A percentile compares a stretch with the other conserved stretches of the same genome.
phyloP scores from a whole-genome alignment of 305 asterid genomes.

The Fraxinus dipetala region DNA sequence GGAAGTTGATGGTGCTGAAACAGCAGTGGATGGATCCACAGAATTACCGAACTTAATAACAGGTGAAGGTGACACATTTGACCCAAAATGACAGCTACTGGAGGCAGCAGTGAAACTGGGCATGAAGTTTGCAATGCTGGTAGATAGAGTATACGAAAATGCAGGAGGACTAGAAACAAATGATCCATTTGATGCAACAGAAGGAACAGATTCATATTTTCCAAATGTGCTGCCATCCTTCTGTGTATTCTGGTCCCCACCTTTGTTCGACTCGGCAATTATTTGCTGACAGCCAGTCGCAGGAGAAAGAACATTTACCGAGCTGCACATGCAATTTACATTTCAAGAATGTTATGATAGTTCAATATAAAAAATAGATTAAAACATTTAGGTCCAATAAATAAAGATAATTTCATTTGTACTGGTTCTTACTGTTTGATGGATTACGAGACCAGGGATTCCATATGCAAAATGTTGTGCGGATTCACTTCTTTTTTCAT shows the following conservation, averaged over 20 bases:
- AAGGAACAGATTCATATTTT: conserved; percentile 25
- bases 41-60: conserved; percentile 36
- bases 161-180: conserved; percentile 18
- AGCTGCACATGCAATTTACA: conserved; percentile 32
- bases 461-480: neutral
- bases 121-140: conserved; percentile 27
- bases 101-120: conserved; percentile 26
- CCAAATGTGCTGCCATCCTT: conserved; percentile 35
- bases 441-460: neutral
- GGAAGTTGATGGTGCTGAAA: conserved; percentile 37
- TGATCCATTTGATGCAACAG: conserved; percentile 31
- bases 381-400: neutral
- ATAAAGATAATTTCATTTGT: neutral
- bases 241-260: conserved; percentile 17
- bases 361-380: neutral
- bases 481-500: neutral
- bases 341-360: neutral
- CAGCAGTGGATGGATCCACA: conserved; percentile 26
- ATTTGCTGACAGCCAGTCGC: conserved; percentile 23
- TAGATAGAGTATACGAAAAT: conserved; percentile 30
- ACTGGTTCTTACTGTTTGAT: neutral
- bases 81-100: conserved; percentile 31
- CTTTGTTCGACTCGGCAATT: conserved; percentile 27
- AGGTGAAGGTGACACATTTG: conserved; percentile 32
- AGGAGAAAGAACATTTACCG: conserved; percentile 23